phyloP scores from a whole-genome alignment of 2,329 filamentous ascomycete species.

The Lasiodiplodia gonubiensis region DNA sequence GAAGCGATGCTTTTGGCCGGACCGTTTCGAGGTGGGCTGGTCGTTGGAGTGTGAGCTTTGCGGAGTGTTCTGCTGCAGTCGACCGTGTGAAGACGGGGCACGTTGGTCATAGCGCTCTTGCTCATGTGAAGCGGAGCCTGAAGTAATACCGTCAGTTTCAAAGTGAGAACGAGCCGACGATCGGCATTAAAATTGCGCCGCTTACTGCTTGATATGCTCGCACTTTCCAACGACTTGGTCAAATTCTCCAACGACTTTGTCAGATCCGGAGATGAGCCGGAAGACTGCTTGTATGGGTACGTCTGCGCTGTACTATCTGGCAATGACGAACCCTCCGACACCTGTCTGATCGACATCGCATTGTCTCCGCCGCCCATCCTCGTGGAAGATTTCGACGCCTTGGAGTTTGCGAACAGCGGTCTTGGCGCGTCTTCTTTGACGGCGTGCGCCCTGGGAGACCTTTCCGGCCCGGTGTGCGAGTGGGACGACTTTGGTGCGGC shows the following conservation, averaged over 20 bases:
- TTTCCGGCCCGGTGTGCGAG: slow-evolving; percentile 5
- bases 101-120: slow-evolving; percentile 28
- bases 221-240: slow-evolving; percentile 43
- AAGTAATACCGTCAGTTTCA: slow-evolving; percentile 7
- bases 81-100: slow-evolving; percentile 23
- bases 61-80: slow-evolving; percentile 23
- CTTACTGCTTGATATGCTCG: slow-evolving; percentile 29
- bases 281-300: slow-evolving; percentile 49
- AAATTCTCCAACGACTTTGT: slow-evolving; percentile 43
- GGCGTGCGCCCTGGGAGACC: slow-evolving; percentile 37
- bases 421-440: slow-evolving; percentile 46
- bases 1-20: slow-evolving; percentile 32
- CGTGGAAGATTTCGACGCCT: slow-evolving; percentile 54
- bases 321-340: slow-evolving; percentile 41
- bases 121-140: slow-evolving; percentile 27
- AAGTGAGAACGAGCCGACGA: background rate
- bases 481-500: slow-evolving; percentile 6
- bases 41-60: slow-evolving; percentile 20
- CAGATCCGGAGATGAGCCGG: slow-evolving; percentile 57
- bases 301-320: slow-evolving; percentile 50
- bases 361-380: slow-evolving; percentile 37
- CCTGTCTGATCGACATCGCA: slow-evolving; percentile 38
- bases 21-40: slow-evolving; percentile 11
- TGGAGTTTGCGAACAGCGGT: slow-evolving; percentile 56
- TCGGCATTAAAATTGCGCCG: slow-evolving; percentile 15